Conservation (phyloP, 805 yeast species). For the Hanseniaspora guilliermondii region DNA sequence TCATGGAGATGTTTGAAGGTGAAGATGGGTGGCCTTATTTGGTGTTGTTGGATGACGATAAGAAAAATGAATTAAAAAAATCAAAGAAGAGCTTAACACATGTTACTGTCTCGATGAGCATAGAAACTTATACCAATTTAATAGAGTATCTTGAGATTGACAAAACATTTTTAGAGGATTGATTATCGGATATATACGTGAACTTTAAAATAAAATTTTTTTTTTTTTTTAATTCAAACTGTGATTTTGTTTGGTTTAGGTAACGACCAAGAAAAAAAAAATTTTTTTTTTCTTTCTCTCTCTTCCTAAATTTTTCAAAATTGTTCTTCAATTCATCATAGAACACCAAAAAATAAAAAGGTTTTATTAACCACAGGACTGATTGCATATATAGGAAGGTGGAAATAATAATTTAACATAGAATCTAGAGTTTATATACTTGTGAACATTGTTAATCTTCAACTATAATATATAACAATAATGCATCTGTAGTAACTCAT, state of each 20-base stretch:
- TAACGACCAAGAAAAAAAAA: not conserved
- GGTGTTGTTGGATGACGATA: conserved; percentile 23
- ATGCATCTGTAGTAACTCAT: not conserved
- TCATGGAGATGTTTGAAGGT: conserved; percentile 42
- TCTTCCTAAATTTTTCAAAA: not conserved
- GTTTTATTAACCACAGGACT: too few relatives aligned
- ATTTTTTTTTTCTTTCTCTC: not conserved
- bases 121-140: conserved; percentile 49
- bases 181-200: not conserved
- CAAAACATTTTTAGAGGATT: conserved; percentile 34
- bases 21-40: conserved; percentile 36
- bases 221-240: not conserved
- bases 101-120: conserved; percentile 60
- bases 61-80: conserved; percentile 22
- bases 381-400: not conserved
- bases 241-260: too few relatives aligned
- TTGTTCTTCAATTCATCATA: not conserved
- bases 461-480: not conserved
- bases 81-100: conserved; percentile 36
- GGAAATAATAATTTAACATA: not conserved
- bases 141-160: conserved; percentile 44
- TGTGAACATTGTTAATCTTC: not conserved
- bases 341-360: too few relatives aligned
- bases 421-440: not conserved
- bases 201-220: not conserved